A percentile compares a stretch with the other conserved stretches of the same genome.
Evolutionary conservation across 345 rosid species (phyloP).

Genomic region (Noccaea bulbosa): DNA sequence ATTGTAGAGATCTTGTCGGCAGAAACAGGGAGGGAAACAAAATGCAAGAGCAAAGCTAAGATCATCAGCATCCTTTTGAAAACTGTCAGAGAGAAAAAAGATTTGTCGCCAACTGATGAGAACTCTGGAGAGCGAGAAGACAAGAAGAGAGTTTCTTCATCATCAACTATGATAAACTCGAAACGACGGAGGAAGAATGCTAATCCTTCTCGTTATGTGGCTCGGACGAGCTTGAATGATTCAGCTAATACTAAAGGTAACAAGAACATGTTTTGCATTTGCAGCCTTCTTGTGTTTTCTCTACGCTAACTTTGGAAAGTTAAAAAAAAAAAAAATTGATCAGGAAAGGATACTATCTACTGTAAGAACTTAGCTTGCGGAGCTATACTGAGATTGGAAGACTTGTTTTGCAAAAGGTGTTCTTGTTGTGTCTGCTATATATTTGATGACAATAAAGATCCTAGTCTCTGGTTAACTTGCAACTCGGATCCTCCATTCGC

Average conservation of each 20-base stretch:
- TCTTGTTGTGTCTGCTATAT: slow-evolving; percentile 65
- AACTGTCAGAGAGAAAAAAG: slow-evolving; percentile 31
- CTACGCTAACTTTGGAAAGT: neutral
- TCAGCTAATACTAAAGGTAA: slow-evolving; percentile 19
- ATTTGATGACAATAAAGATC: slow-evolving; percentile 74
- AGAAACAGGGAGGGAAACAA: slow-evolving; percentile 62
- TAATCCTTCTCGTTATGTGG: slow-evolving; percentile 16
- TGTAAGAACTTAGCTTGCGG: slow-evolving; percentile 70
- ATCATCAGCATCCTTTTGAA: slow-evolving; percentile 60
- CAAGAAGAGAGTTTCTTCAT: slow-evolving; percentile 1
- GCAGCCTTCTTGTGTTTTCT: neutral
- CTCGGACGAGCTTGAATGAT: neutral
- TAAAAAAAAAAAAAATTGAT: neutral
- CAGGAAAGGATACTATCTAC: neutral
- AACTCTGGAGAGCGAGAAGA: neutral
- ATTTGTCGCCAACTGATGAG: slow-evolving; percentile 40
- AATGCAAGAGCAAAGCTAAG: slow-evolving; percentile 56
- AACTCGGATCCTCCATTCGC: slow-evolving; percentile 47
- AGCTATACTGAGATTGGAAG: slow-evolving; percentile 44
- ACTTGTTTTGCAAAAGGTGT: slow-evolving; percentile 67
- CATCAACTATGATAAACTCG: slow-evolving; percentile 21
- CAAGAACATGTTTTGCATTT: neutral
- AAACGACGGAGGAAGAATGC: slow-evolving; percentile 30
- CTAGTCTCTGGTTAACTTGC: slow-evolving; percentile 73
- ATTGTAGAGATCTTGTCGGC: slow-evolving; percentile 60